Base-by-base conservation (phyloP, 306 rosid species). In the Lathyrus oleraceus region DNA sequence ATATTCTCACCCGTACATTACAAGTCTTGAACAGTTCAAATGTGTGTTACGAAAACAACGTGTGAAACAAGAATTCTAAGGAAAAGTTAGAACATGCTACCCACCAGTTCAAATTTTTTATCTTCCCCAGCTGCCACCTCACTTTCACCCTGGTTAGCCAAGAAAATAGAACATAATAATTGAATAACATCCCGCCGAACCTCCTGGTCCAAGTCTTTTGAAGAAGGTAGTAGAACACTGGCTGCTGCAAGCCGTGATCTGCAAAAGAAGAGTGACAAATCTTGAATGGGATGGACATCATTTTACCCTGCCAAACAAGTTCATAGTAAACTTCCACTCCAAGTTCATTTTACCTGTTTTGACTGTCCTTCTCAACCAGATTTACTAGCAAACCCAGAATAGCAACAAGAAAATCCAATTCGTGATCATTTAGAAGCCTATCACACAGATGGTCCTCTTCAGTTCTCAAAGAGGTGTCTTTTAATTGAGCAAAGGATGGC, bases 321-420 rank as follows among this genome's bases (percentile, higher is more conserved):
- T 61, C 62, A 28, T 39, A 48, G 27, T 36, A 48, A 58, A 63
- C 27, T 27, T 35, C 61, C 65, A 68, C 17, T 65, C 10, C 19
- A 70, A 42, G 27, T 28, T 59, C 60, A 76, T 69, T 67, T 67
- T 64, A 91, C 99, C 99, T 95, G 86, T 95, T 95, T 38, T 74
- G 88, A 47, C 89, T 78, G 77, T 95, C 92, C 82, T 95, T 91
- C 85, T 95, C 99, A 3, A 95, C 91, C 79, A 95, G 86, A 83
- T 95, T 95, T 74, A 95, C 97, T 72, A 95, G 97, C 70, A 95
- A 84, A 70, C 99, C 99, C 77, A 95, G 78, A 75, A 95, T 95
- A 35, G 99, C 97, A 63, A 95, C 99, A 63, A 95, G 99, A 80
- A 95, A 88, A 84, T 95, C 97, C 59, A 87, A 80, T 81, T 95